Percentiles rank a stretch among this genome's conserved stretches.
phyloP scores from a whole-genome alignment of 257 asterid genomes.

The Solanum clarkiae region DNA sequence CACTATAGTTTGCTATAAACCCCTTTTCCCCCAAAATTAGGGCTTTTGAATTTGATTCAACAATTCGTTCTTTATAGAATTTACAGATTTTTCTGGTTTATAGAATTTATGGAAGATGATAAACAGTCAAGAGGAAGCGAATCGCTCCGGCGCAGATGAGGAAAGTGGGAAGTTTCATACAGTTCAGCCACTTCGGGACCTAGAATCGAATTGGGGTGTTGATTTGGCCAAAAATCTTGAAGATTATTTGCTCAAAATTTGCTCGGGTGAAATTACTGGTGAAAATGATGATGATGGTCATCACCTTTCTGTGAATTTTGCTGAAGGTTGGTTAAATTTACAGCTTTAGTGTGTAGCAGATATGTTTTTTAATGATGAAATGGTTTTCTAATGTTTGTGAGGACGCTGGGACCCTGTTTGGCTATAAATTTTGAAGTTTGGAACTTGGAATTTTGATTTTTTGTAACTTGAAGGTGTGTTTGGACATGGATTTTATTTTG shows the following conservation, averaged over 20 bases:
- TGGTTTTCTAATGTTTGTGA: not conserved
- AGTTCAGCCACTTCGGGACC: constrained; percentile 72
- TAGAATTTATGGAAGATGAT: not conserved
- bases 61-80: not conserved
- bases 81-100: not conserved
- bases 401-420: not conserved
- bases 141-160: not conserved
- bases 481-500: not conserved
- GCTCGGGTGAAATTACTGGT: constrained; percentile 66
- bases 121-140: not conserved
- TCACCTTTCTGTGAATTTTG: constrained; percentile 47
- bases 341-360: not conserved
- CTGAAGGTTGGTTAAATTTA: constrained; percentile 46
- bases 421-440: not conserved
- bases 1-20: not conserved
- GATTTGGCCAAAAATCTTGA: constrained; percentile 81
- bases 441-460: not conserved
- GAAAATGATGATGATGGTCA: constrained; percentile 26
- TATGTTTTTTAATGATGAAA: not conserved
- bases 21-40: not conserved
- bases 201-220: constrained; percentile 83
- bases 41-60: not conserved
- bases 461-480: too few species aligned
- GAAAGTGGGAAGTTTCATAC: constrained; percentile 33
- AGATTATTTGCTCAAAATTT: constrained; percentile 69